A percentile compares a stretch with the other conserved stretches of the same genome.
Conservation (phyloP, 305 asterid species). For the Vinca major region DNA sequence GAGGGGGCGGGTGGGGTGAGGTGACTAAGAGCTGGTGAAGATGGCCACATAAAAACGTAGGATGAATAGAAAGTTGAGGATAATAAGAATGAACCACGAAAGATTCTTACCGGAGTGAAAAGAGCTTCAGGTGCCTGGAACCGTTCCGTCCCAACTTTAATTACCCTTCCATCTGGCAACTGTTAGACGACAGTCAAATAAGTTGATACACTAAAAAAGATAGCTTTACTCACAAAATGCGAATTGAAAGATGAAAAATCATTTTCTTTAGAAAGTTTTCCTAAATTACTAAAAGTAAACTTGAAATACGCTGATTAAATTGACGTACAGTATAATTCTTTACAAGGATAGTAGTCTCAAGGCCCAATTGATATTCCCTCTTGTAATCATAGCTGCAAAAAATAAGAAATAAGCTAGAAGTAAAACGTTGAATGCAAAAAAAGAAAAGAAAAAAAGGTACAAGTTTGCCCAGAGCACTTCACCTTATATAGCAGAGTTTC, state of each 20-base stretch:
- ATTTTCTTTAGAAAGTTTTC: conserved; percentile 1
- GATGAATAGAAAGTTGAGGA: not conserved
- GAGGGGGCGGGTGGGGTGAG: not conserved
- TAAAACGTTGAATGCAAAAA: conserved; percentile 11
- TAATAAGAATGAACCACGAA: not conserved
- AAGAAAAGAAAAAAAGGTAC: no score
- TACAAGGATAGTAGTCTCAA: conserved; percentile 88
- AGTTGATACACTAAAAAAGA: not conserved
- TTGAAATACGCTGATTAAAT: conserved; percentile 1
- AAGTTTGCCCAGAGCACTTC: conserved; percentile 16
- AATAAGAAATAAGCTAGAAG: conserved; percentile 17
- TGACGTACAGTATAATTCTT: conserved; percentile 85
- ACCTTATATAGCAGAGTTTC: conserved; percentile 95
- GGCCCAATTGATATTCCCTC: conserved; percentile 96
- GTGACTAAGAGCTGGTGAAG: not conserved
- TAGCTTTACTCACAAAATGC: not conserved
- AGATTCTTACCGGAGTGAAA: conserved; percentile 73
- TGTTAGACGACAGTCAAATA: conserved; percentile 18
- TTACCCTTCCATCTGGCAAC: conserved; percentile 98
- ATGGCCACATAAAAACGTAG: not conserved
- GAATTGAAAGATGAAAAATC: not conserved
- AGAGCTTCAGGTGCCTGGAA: conserved; percentile 99
- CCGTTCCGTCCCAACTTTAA: conserved; percentile 90
- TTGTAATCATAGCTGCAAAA: conserved; percentile 76
- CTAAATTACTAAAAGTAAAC: not conserved